A percentile compares a stretch with the other conserved stretches of the same genome.
Evolutionary conservation across 345 rosid genomes (phyloP).

Genomic region (Acer campestre): DNA sequence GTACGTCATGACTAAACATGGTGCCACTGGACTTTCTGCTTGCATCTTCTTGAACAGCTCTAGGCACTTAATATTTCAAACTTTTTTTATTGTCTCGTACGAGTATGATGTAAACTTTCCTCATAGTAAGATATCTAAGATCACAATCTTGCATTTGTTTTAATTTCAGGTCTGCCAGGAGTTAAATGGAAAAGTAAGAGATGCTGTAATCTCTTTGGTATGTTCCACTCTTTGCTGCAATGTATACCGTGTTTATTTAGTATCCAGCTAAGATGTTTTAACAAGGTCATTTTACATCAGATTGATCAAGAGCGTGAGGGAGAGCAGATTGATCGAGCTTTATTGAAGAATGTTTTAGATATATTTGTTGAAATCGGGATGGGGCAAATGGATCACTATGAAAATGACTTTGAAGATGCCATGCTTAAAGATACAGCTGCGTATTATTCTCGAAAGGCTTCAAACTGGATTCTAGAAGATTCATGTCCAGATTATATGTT

Average conservation of each 20-base stretch:
- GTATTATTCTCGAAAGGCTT: constrained; percentile 67
- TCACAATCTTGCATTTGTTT: too few relatives aligned
- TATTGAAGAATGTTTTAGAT: constrained; percentile 58
- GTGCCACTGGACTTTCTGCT: background rate
- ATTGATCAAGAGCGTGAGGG: constrained; percentile 62
- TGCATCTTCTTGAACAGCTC: background rate
- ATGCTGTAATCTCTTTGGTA: constrained; percentile 60
- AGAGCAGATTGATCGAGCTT: constrained; percentile 60
- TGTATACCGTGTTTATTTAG: background rate
- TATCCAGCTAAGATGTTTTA: background rate
- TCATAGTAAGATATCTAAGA: background rate
- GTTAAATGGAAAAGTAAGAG: constrained; percentile 42
- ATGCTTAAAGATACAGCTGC: constrained; percentile 56
- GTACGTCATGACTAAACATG: constrained; percentile 28
- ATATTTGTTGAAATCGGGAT: constrained; percentile 69
- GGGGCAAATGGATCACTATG: constrained; percentile 47
- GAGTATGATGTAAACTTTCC: background rate
- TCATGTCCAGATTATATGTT: constrained; percentile 63
- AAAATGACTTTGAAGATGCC: constrained; percentile 52
- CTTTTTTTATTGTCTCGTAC: background rate
- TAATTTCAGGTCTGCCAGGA: constrained; percentile 46
- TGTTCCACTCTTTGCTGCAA: constrained; percentile 14
- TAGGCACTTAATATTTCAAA: background rate
- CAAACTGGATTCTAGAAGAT: constrained; percentile 60
- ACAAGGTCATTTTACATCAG: constrained; percentile 27